Percentiles rank a stretch among this genome's conserved stretches.
Conservation (phyloP, 106 monocot genomes). For the Xerophyta viscosa region DNA sequence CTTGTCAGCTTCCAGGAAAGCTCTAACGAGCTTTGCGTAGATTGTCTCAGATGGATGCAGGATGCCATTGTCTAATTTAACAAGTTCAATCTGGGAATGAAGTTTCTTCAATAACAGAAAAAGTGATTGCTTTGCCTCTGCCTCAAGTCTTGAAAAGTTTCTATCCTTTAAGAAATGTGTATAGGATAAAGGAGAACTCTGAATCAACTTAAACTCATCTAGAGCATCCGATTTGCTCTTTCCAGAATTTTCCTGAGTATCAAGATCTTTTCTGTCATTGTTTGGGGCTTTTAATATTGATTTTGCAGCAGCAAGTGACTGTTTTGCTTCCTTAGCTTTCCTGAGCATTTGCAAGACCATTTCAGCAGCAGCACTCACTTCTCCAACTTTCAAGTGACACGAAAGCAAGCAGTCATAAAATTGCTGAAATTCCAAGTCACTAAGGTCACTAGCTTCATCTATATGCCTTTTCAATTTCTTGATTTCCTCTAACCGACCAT, state of each 20-base stretch:
- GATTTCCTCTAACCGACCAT: slow-evolving; percentile 67
- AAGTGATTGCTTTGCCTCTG: slow-evolving; percentile 57
- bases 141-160: slow-evolving; percentile 44
- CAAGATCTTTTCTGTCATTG: slow-evolving; percentile 8
- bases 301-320: slow-evolving; percentile 60
- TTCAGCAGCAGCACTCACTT: slow-evolving; percentile 46
- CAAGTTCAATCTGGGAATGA: slow-evolving; percentile 45
- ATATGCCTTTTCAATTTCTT: slow-evolving; percentile 65
- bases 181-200: slow-evolving; percentile 36
- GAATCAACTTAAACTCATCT: slow-evolving; percentile 23
- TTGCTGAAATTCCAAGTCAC: slow-evolving; percentile 44
- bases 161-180: slow-evolving; percentile 46
- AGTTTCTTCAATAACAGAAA: slow-evolving; percentile 37
- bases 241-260: slow-evolving; percentile 8
- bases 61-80: slow-evolving; percentile 66
- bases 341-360: slow-evolving; percentile 79
- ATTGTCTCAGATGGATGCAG: slow-evolving; percentile 89
- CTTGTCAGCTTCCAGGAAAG: slow-evolving; percentile 58
- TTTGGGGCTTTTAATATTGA: slow-evolving; percentile 42
- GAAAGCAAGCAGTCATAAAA: slow-evolving; percentile 82
- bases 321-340: slow-evolving; percentile 67
- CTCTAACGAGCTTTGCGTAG: slow-evolving; percentile 81
- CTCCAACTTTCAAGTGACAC: slow-evolving; percentile 80
- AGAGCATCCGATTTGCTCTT: slow-evolving; percentile 2
- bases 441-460: slow-evolving; percentile 47